Conservation (phyloP, 2,329 filamentous ascomycete species). For the Fusarium brevicatenulatum region DNA sequence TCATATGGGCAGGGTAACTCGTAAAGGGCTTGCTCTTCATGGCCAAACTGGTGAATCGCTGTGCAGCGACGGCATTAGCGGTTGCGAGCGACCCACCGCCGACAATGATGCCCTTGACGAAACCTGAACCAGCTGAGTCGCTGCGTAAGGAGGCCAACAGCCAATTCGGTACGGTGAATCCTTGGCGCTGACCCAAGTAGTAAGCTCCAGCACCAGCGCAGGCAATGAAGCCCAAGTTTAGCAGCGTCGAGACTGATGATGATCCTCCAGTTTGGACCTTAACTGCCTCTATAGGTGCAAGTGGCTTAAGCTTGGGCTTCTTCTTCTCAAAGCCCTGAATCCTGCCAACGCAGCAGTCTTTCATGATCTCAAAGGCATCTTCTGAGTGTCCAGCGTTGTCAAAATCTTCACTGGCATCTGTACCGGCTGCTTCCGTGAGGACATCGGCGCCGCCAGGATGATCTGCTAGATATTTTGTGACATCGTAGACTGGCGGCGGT, state of each 20-base stretch:
- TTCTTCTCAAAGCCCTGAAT: conserved; percentile 45
- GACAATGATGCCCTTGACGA: conserved; percentile 21
- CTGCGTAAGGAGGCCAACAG: not conserved
- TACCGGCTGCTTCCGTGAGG: conserved; percentile 79
- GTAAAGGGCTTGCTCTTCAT: conserved; percentile 33
- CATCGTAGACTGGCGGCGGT: conserved; percentile 61
- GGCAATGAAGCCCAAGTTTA: not conserved
- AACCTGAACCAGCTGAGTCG: conserved; percentile 3
- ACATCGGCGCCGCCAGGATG: conserved; percentile 81
- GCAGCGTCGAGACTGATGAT: not conserved
- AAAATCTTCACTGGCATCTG: conserved; percentile 81
- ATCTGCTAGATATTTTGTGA: conserved; percentile 66
- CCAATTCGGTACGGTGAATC: not conserved
- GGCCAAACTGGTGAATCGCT: conserved; percentile 44
- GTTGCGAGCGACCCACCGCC: conserved; percentile 32
- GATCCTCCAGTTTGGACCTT: accelerated
- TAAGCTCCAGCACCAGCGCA: not conserved
- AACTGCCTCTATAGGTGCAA: accelerated
- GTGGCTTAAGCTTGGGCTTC: conserved; percentile 29
- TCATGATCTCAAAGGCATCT: conserved; percentile 58
- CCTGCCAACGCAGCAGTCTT: conserved; percentile 50
- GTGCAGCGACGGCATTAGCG: conserved; percentile 43
- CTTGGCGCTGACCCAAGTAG: not conserved
- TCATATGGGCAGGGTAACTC: conserved; percentile 46
- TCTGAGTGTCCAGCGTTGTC: conserved; percentile 88